phyloP scores from a whole-genome alignment of 306 rosid genomes.

The Begonia fuchsioides region DNA sequence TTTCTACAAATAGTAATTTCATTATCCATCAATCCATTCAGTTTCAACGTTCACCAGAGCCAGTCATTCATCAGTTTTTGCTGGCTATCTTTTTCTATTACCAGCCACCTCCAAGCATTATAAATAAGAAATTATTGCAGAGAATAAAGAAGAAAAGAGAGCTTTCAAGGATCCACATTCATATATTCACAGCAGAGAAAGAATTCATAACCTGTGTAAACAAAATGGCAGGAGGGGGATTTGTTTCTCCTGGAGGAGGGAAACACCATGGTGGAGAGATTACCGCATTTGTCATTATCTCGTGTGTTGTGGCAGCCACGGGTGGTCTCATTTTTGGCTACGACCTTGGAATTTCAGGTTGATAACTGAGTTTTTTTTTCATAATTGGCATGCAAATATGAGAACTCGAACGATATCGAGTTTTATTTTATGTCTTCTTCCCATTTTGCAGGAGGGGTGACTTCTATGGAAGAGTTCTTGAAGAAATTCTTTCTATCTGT shows the following conservation, averaged over 20 bases:
- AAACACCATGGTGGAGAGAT: constrained; percentile 12
- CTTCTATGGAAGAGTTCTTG: constrained; percentile 22
- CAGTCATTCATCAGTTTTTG: too few relatives aligned
- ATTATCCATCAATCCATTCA: too few relatives aligned
- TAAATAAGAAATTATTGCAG: too few relatives aligned
- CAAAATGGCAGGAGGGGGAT: constrained; percentile 21
- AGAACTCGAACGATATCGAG: not conserved
- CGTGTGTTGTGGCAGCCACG: constrained; percentile 30
- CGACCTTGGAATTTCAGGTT: constrained; percentile 31
- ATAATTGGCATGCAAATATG: not conserved
- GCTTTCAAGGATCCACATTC: too few relatives aligned
- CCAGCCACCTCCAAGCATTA: too few relatives aligned
- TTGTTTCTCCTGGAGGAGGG: constrained; percentile 14
- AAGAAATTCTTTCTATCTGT: constrained; percentile 17
- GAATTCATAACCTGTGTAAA: not conserved
- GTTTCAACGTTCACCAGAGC: too few relatives aligned
- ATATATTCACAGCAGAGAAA: too few relatives aligned
- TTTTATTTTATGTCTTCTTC: not conserved
- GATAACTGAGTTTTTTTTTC: not conserved
- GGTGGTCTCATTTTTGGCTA: constrained; percentile 46
- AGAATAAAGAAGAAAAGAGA: too few relatives aligned
- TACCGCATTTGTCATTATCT: constrained; percentile 12
- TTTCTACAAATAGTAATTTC: too few relatives aligned
- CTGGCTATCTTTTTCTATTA: too few relatives aligned
- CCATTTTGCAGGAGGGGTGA: constrained; percentile 22